A percentile compares a stretch with the other conserved stretches of the same genome.
phyloP scores from a whole-genome alignment of 306 rosid species.

The Hippophae rhamnoides region DNA sequence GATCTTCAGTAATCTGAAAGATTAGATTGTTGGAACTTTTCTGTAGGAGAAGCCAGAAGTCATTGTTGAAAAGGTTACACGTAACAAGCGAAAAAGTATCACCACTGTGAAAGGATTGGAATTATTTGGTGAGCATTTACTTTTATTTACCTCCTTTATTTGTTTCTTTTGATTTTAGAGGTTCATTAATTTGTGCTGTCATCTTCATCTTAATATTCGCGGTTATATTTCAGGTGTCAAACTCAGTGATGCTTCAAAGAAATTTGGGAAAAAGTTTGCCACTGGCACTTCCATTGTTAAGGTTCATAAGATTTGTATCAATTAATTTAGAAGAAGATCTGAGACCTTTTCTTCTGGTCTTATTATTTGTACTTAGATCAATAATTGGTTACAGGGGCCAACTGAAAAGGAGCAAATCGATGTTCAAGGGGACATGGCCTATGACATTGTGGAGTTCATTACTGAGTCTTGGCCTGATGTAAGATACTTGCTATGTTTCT shows the following conservation, averaged over 20 bases:
- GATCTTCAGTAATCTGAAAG: conserved; percentile 3
- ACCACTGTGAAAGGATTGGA: conserved; percentile 96
- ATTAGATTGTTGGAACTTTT: conserved; percentile 9
- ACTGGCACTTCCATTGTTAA: conserved; percentile 99
- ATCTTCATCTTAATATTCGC: conserved; percentile 7
- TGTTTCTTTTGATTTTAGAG: background rate
- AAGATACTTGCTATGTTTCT: conserved; percentile 23
- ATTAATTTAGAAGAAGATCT: conserved; percentile 8
- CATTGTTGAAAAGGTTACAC: conserved; percentile 77
- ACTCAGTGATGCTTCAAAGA: conserved; percentile 97
- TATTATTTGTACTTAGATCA: conserved; percentile 7
- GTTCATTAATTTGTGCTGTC: conserved; percentile 7
- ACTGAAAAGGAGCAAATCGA: conserved; percentile 98
- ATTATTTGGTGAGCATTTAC: conserved; percentile 66
- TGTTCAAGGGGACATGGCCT: conserved; percentile 96
- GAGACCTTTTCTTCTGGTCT: conserved; percentile 17
- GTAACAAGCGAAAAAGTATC: conserved; percentile 87
- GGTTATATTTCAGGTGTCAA: conserved; percentile 61
- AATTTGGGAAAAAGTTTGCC: conserved; percentile 96
- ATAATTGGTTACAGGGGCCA: conserved; percentile 68
- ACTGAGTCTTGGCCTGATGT: conserved; percentile 94
- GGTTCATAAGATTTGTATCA: conserved; percentile 32
- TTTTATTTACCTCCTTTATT: conserved; percentile 7
- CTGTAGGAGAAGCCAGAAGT: conserved; percentile 90
- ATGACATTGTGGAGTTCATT: conserved; percentile 87